Evolutionary conservation across 257 asterid species (phyloP).

Genomic region (Salvia rosmarinus): DNA sequence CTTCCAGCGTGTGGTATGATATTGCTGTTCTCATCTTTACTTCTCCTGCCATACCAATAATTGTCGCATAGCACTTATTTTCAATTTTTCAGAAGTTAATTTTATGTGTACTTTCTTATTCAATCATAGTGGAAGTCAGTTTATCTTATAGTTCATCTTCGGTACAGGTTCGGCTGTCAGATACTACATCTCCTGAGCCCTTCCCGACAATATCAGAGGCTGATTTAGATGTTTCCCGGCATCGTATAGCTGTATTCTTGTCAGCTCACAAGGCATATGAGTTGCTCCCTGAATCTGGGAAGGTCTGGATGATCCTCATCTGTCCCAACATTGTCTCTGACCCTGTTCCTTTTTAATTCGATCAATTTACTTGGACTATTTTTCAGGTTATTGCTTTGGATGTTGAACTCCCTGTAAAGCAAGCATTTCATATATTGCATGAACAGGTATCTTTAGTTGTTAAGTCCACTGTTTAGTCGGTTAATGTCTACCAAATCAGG

Average conservation of each 20-base stretch:
- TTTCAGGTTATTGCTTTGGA: conserved; percentile 85
- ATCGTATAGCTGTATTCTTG: conserved; percentile 64
- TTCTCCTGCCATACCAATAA: background rate
- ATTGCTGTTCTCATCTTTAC: conserved; percentile 9
- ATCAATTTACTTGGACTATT: conserved; percentile 24
- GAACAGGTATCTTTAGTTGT: conserved; percentile 66
- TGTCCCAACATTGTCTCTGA: conserved; percentile 19
- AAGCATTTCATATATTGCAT: conserved; percentile 81
- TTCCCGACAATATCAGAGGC: conserved; percentile 66
- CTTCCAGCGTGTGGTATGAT: conserved; percentile 82
- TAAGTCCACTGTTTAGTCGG: conserved; percentile 2
- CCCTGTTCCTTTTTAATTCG: conserved; percentile 21
- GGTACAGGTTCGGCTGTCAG: conserved; percentile 67
- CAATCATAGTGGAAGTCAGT: conserved; percentile 4
- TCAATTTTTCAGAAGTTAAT: background rate
- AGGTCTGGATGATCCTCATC: conserved; percentile 51
- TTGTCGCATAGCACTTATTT: background rate
- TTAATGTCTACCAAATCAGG: background rate
- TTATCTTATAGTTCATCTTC: conserved; percentile 11
- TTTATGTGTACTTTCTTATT: background rate
- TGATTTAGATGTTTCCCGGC: conserved; percentile 68
- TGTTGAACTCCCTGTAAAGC: conserved; percentile 88
- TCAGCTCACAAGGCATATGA: conserved; percentile 85
- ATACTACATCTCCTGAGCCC: conserved; percentile 56
- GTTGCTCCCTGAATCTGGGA: conserved; percentile 89